Percentiles rank a stretch among this genome's conserved stretches.
These are phyloP conservation scores for Termitomyces sp. DNA, from an alignment of 1,284 basidiomycete species.

Conservation along the genomic window DNA sequence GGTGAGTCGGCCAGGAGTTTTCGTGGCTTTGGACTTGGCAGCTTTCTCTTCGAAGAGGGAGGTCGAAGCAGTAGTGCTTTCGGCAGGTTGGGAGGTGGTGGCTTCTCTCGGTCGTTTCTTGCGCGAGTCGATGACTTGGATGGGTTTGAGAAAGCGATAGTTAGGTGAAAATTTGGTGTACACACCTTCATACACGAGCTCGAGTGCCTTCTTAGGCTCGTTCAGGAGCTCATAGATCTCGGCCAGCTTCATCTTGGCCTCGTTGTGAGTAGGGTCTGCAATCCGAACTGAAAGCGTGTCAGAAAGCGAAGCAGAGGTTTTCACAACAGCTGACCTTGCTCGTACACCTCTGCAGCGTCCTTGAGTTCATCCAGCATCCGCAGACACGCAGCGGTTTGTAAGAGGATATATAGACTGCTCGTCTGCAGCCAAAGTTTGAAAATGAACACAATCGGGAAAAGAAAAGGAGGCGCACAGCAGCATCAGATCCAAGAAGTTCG, in stretches of 20 bases:
- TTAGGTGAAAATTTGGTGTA: neutral
- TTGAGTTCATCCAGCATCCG: conserved; percentile 68
- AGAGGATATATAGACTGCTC: conserved; percentile 60
- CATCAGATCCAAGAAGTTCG: conserved; percentile 66
- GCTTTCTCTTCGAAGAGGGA: conserved; percentile 60
- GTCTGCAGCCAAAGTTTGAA: conserved; percentile 38
- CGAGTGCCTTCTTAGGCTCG: conserved; percentile 77
- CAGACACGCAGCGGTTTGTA: conserved; percentile 71
- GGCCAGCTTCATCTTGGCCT: conserved; percentile 85
- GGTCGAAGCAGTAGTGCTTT: conserved; percentile 21
- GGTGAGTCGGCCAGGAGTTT: conserved; percentile 43
- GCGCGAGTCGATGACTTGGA: conserved; percentile 62
- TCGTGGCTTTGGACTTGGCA: conserved; percentile 31
- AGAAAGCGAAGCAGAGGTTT: neutral
- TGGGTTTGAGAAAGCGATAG: too few species aligned
- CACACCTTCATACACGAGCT: conserved; percentile 81
- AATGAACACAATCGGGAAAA: neutral
- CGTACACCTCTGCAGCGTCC: conserved; percentile 79
- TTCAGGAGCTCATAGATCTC: conserved; percentile 83
- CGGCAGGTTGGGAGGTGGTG: conserved; percentile 1
- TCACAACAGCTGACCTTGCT: conserved; percentile 56
- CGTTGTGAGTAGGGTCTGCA: conserved; percentile 69
- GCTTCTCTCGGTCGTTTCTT: conserved; percentile 41
- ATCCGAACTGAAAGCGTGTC: conserved; percentile 51
- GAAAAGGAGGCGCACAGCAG: conserved; percentile 48